A percentile compares a stretch with the other conserved stretches of the same genome.
phyloP scores from a whole-genome alignment of 306 rosid genomes.

The Arachis hypogaea region DNA sequence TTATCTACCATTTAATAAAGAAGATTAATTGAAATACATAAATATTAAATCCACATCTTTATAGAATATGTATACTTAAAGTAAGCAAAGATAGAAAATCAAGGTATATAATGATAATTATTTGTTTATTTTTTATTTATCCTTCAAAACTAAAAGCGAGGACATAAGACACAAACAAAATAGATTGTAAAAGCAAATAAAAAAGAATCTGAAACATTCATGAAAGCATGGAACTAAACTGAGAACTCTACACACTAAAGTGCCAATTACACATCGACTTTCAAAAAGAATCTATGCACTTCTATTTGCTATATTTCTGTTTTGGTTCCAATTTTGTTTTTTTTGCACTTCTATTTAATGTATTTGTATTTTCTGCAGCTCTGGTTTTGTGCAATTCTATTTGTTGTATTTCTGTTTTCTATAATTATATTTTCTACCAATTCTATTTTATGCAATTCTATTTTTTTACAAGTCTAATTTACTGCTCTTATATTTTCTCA shows the following conservation, averaged over 20 bases:
- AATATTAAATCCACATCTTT: constrained; percentile 9
- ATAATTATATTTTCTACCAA: too few relatives aligned
- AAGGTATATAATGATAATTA: constrained; percentile 7
- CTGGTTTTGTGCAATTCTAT: too few relatives aligned
- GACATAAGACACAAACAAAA: neutral
- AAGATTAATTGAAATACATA: constrained; percentile 29
- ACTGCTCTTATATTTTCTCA: too few relatives aligned
- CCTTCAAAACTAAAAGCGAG: neutral
- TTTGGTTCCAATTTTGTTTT: too few relatives aligned
- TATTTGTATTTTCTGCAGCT: too few relatives aligned
- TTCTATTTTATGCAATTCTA: too few relatives aligned
- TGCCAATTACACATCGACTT: neutral
- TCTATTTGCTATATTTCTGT: too few relatives aligned
- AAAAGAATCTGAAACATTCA: constrained; percentile 1
- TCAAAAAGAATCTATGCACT: neutral
- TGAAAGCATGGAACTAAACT: neutral
- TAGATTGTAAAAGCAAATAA: constrained; percentile 16
- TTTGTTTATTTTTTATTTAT: neutral
- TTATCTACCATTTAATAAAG: constrained; percentile 64
- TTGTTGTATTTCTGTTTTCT: too few relatives aligned
- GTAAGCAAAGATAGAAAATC: constrained; percentile 13
- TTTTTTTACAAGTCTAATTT: too few relatives aligned
- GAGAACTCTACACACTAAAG: constrained; percentile 11
- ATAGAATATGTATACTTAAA: constrained; percentile 13
- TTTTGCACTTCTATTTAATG: too few relatives aligned